A percentile compares a stretch with the other conserved stretches of the same genome.
phyloP scores from a whole-genome alignment of 371 early-diverging fungal genomes.

The Coemansia sp. region DNA sequence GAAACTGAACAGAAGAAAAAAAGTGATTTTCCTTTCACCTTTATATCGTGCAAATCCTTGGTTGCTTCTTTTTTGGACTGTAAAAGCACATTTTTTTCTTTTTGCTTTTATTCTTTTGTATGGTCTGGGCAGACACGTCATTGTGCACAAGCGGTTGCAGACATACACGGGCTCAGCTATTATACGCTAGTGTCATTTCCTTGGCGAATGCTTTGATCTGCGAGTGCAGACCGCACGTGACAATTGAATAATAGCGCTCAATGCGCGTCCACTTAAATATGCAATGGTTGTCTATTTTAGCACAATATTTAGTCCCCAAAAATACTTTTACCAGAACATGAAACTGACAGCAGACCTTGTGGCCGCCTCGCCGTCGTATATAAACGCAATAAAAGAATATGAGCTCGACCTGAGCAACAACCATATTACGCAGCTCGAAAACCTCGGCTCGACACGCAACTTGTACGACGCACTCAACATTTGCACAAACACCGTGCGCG shows the following conservation, averaged over 20 bases:
- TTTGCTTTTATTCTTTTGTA: background rate
- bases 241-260: background rate
- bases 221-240: conserved; percentile 1
- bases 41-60: conserved; percentile 1
- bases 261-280: background rate
- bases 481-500: conserved; percentile 85
- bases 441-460: conserved; percentile 91
- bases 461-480: conserved; percentile 91
- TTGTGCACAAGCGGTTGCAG: background rate
- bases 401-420: conserved; percentile 87
- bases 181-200: no score
- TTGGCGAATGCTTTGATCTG: background rate
- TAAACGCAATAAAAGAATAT: conserved; percentile 86
- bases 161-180: no score
- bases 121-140: background rate
- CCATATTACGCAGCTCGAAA: conserved; percentile 89
- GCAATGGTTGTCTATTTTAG: no score
- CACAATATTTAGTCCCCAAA: background rate
- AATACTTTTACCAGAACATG: conserved; percentile 53
- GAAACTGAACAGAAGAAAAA: background rate
- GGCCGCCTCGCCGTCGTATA: conserved; percentile 64
- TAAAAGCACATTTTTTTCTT: background rate
- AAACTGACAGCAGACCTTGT: conserved; percentile 81
- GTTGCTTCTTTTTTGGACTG: background rate
- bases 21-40: background rate